Percentiles rank a stretch among this genome's conserved stretches.
Evolutionary conservation across 306 rosid genomes (phyloP).

Genomic region (Lathyrus sativus): DNA sequence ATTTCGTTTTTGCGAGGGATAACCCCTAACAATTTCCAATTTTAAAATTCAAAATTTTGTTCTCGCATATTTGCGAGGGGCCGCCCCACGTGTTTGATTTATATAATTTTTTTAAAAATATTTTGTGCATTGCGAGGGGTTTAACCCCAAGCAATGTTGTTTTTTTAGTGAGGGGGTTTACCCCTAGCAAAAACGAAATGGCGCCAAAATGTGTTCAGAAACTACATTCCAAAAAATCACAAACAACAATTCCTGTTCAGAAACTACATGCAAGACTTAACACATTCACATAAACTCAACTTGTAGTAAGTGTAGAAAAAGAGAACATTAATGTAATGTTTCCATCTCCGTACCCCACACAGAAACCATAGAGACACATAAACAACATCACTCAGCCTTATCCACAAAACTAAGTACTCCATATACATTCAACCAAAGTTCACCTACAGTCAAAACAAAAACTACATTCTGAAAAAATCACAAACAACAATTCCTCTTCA

Average conservation of each 20-base stretch:
- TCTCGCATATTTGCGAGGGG: no score
- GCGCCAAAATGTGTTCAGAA: no score
- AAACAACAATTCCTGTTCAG: slow-evolving; percentile 2
- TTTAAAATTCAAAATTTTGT: no score
- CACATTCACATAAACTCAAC: slow-evolving; percentile 64
- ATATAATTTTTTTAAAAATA: no score
- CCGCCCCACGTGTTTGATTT: no score
- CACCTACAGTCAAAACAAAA: slow-evolving; percentile 23
- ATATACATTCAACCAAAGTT: slow-evolving; percentile 1
- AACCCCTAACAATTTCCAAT: no score
- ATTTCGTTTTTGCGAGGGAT: no score
- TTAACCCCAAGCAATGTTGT: no score
- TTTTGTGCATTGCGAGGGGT: no score
- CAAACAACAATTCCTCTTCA: background rate
- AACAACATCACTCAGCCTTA: no score
- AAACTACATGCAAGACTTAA: background rate
- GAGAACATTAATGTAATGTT: slow-evolving; percentile 29
- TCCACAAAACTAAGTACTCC: slow-evolving; percentile 13
- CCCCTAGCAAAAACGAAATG: no score
- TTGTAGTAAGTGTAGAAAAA: slow-evolving; percentile 50
- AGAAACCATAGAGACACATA: slow-evolving; percentile 27
- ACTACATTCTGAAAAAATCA: background rate
- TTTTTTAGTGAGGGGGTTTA: no score
- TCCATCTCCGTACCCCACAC: slow-evolving; percentile 8
- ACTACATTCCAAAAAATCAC: background rate